Percentiles rank a stretch among this genome's conserved stretches.
phyloP scores from a whole-genome alignment of 345 rosid genomes.

The Cochlearia excelsa region DNA sequence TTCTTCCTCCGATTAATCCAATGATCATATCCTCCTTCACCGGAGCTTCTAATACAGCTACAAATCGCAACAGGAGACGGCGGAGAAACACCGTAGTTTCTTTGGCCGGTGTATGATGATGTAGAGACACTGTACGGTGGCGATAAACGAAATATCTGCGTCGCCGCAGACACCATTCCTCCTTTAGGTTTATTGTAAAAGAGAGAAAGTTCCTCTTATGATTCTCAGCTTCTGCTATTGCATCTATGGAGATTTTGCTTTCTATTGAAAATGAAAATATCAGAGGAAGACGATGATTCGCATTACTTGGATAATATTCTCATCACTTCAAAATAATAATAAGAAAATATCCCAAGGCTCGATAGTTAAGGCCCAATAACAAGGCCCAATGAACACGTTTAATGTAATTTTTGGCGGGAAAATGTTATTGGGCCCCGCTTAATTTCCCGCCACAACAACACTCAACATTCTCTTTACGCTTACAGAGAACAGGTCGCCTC shows the following conservation, averaged over 20 bases:
- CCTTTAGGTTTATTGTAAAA: neutral
- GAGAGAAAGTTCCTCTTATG: neutral
- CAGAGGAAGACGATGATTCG: conserved; percentile 15
- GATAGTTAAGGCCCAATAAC: neutral
- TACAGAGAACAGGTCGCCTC: neutral
- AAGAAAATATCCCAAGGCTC: neutral
- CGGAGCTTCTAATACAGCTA: neutral
- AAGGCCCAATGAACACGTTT: conserved; percentile 7
- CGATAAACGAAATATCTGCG: conserved; percentile 32
- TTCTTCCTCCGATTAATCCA: conserved; percentile 4
- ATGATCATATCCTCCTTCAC: conserved; percentile 1
- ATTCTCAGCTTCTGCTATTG: conserved; percentile 29
- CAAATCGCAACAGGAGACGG: conserved; percentile 24
- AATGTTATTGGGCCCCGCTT: conserved; percentile 12
- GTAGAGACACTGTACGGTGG: conserved; percentile 17
- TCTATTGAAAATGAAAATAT: conserved; percentile 2
- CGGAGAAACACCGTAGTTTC: conserved; percentile 23
- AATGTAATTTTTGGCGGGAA: conserved; percentile 26
- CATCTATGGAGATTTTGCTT: neutral
- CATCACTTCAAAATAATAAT: too few species aligned
- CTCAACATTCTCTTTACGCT: neutral
- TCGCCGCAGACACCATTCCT: conserved; percentile 26
- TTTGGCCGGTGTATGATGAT: conserved; percentile 4
- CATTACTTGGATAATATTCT: neutral
- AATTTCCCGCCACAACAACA: conserved; percentile 34